Base-by-base conservation (phyloP, 805 yeast genomes). In the Nematodospora valgi region DNA sequence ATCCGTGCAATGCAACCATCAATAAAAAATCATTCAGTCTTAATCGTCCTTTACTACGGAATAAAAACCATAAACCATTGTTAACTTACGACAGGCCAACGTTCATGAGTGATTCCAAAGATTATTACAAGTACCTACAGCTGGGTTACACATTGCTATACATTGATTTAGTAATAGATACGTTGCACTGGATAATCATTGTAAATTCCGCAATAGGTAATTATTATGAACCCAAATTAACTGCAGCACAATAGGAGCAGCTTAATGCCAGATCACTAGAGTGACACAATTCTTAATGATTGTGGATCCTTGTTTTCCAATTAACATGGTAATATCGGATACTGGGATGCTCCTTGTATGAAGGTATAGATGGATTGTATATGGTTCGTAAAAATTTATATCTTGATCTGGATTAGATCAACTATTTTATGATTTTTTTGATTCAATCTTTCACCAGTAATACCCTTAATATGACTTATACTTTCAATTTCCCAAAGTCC, bases 401-500 rank as follows among this genome's bases (percentile, higher is more conserved):
- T 7, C 23, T 8, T 21, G 10, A 8, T 7, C 23, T 21, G 10
- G 7, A 10, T 21, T 21, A 8, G 23, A 8, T 21, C 23, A 21
- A 21, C 7, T 21, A 21, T 21, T 7, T 21, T 8, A 21, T 7
- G 23, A 21, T 21, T 21, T 7, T 21, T 21, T 21, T 10, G 10
- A 21, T 7, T 7, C 23, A 21, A 8, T 21, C 7, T 10, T 7
- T 21, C 7, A 21, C 7, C 9, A 21, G 23, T 21, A 10, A 21
- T 21, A 10, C 10, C 23, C 23, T 21, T 10, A 27, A 6, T 7
- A 27, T 27, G 30, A 10, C 8, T 24, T 27, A 27, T 15, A 13
- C 30, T 11, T 30, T 20, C 25, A 30, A 21, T 12, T 30, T 20
- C 22, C 32, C 25, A 19, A 28, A 28, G 17, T 8, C 10, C 15